Conservation (phyloP, 2,329 filamentous ascomycete genomes). For the Metarhizium anisopliae region DNA sequence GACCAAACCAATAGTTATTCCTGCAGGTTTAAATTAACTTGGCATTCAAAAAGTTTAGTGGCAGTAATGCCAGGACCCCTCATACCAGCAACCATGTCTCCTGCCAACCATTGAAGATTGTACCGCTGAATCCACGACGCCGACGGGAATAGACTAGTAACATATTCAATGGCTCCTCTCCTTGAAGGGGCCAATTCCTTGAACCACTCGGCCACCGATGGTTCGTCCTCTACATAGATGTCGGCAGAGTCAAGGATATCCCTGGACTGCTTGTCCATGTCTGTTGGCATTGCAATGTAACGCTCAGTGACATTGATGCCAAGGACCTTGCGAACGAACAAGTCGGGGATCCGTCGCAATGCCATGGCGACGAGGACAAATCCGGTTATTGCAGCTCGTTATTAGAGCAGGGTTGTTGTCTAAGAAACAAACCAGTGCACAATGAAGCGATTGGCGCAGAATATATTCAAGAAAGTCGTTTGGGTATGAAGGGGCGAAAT, state of each 20-base stretch:
- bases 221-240: constrained; percentile 54
- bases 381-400: neutral
- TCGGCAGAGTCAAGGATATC: constrained; percentile 16
- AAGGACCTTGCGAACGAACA: constrained; percentile 19
- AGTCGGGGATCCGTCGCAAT: constrained; percentile 4
- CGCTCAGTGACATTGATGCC: constrained; percentile 22
- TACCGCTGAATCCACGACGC: constrained; percentile 61
- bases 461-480: no score
- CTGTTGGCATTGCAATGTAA: constrained; percentile 15
- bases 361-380: neutral
- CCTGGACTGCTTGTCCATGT: constrained; percentile 17
- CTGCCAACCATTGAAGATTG: constrained; percentile 62
- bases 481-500: neutral
- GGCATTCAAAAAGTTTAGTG: neutral
- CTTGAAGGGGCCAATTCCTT: constrained; percentile 41
- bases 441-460: neutral
- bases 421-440: neutral
- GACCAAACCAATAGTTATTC: constrained; percentile 50
- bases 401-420: neutral
- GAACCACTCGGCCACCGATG: constrained; percentile 55
- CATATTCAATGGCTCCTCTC: constrained; percentile 38
- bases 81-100: constrained; percentile 63
- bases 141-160: constrained; percentile 52
- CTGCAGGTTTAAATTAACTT: constrained; percentile 10
- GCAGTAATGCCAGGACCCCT: neutral